A percentile compares a stretch with the other conserved stretches of the same genome.
phyloP scores from a whole-genome alignment of 345 rosid genomes.

The Syzygium grande region DNA sequence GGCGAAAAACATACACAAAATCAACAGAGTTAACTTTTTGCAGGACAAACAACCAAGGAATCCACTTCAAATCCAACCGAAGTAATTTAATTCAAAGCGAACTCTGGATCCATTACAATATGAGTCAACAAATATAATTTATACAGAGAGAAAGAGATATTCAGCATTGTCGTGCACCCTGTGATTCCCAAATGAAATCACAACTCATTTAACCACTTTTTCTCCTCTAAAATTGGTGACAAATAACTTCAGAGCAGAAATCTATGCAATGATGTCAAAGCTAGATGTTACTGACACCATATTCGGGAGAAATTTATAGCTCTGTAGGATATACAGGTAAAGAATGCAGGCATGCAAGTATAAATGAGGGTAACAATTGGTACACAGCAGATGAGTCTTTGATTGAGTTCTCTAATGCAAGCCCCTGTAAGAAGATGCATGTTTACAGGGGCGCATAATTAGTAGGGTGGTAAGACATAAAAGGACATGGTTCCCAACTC shows the following conservation, averaged over 20 bases:
- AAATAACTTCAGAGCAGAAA: not conserved
- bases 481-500: not conserved
- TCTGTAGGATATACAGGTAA: not conserved
- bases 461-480: not conserved
- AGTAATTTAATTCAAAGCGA: not conserved
- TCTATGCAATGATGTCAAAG: not conserved
- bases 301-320: not conserved
- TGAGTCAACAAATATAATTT: not conserved
- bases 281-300: not conserved
- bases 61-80: not conserved
- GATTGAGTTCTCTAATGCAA: not conserved
- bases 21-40: not conserved
- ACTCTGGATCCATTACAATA: not conserved
- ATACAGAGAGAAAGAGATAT: not conserved
- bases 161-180: not conserved
- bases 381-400: not conserved
- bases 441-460: not conserved
- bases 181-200: not conserved
- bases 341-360: not conserved
- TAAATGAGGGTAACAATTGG: not conserved
- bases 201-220: not conserved
- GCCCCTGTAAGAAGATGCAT: not conserved
- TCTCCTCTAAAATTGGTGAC: not conserved
- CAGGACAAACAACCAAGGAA: not conserved
- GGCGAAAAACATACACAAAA: not conserved